phyloP scores from a whole-genome alignment of 306 rosid species.

The Inga laurina region DNA sequence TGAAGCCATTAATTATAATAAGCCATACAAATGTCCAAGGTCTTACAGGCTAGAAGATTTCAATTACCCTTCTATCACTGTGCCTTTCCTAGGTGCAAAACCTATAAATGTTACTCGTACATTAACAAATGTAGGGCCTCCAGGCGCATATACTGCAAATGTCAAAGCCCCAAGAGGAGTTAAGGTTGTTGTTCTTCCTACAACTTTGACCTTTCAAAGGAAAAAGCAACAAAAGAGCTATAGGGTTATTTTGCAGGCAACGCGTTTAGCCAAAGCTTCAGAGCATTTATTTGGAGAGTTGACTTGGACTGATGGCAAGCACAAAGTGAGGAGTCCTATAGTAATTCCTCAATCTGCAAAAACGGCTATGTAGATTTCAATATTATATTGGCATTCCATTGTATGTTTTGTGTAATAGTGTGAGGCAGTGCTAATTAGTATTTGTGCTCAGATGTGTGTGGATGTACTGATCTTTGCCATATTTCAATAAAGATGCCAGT shows the following conservation, averaged over 20 bases:
- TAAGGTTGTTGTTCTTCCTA: too few relatives aligned
- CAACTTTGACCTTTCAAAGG: constrained; percentile 16
- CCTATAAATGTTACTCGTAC: constrained; percentile 7
- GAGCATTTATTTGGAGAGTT: constrained; percentile 11
- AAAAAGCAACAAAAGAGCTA: constrained; percentile 22
- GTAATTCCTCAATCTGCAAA: neutral
- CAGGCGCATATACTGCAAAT: constrained; percentile 15
- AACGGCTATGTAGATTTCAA: neutral
- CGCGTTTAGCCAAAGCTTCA: neutral
- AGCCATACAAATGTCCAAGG: constrained; percentile 12
- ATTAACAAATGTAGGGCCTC: constrained; percentile 31
- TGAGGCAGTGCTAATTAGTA: neutral
- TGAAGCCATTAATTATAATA: constrained; percentile 3
- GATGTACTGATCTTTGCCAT: neutral
- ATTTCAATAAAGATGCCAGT: neutral
- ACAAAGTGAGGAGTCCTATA: constrained; percentile 31
- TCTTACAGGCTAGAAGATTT: constrained; percentile 12
- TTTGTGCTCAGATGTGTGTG: neutral
- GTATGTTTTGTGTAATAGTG: neutral
- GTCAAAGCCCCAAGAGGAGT: neutral
- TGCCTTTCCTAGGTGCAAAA: constrained; percentile 14
- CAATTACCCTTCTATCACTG: constrained; percentile 40
- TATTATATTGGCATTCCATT: neutral
- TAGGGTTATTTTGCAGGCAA: constrained; percentile 19
- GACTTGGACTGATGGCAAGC: constrained; percentile 28